phyloP scores from a whole-genome alignment of 2,329 filamentous ascomycete species.

The Sclerotinia borealis region DNA sequence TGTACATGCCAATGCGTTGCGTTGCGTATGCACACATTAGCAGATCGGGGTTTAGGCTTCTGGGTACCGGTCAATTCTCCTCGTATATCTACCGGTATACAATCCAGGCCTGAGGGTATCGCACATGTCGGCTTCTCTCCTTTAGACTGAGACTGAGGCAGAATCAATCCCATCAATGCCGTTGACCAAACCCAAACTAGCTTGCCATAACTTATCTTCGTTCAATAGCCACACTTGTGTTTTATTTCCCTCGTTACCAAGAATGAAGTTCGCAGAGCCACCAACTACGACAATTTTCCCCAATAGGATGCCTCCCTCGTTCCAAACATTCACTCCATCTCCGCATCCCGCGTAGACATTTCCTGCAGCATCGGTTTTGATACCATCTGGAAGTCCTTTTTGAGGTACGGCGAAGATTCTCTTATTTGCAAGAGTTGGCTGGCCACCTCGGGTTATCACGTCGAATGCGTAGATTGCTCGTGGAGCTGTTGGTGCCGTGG shows the following conservation, averaged over 20 bases:
- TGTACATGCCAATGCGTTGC: not conserved
- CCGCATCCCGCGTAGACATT: slow-evolving; percentile 49
- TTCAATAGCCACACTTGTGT: slow-evolving; percentile 18
- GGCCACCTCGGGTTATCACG: slow-evolving; percentile 15
- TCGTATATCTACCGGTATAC: too few species aligned
- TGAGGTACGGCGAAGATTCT: slow-evolving; percentile 48
- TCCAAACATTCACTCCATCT: slow-evolving; percentile 51
- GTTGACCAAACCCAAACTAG: not conserved
- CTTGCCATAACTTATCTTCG: slow-evolving; percentile 19
- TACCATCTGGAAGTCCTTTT: slow-evolving; percentile 51
- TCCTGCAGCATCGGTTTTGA: slow-evolving; percentile 44
- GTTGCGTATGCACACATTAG: too few species aligned
- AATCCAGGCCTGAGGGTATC: too few species aligned
- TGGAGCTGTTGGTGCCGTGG: slow-evolving; percentile 36
- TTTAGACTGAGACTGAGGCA: too few species aligned
- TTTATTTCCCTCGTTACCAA: slow-evolving; percentile 12
- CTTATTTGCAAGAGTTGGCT: slow-evolving; percentile 15
- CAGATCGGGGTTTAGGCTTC: too few species aligned
- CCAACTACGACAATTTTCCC: slow-evolving; percentile 44
- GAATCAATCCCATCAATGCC: not conserved
- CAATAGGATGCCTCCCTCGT: slow-evolving; percentile 41
- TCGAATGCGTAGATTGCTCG: slow-evolving; percentile 29
- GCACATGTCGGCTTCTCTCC: too few species aligned
- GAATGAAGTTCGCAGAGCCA: slow-evolving; percentile 16
- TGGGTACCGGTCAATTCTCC: too few species aligned